Evolutionary conservation across 257 asterid species (phyloP).

Genomic region (Craterostigma plantagineum): DNA sequence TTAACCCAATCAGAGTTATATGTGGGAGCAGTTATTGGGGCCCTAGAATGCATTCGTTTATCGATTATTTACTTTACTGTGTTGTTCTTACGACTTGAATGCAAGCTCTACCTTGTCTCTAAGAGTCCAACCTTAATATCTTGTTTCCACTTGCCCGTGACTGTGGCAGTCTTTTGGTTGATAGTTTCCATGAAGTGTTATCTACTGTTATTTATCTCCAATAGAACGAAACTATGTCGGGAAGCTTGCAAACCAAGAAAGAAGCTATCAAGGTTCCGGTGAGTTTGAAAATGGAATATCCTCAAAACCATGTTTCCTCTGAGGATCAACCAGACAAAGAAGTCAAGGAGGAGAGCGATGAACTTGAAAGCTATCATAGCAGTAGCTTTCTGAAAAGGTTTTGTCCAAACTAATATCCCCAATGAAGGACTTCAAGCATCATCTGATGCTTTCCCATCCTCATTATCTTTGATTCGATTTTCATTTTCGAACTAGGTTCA

Average conservation of each 20-base stretch:
- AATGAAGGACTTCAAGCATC: not conserved
- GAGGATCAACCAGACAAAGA: slow-evolving; percentile 15
- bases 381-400: slow-evolving; percentile 70
- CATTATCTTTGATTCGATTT: slow-evolving; percentile 1
- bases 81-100: too few species aligned
- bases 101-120: too few species aligned
- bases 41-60: too few species aligned
- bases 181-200: too few species aligned
- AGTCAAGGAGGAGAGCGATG: slow-evolving; percentile 30
- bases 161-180: too few species aligned
- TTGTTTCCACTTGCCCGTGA: too few species aligned
- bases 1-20: too few species aligned
- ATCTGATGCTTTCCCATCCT: not conserved
- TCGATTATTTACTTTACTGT: too few species aligned
- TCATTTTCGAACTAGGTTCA: slow-evolving; percentile 31
- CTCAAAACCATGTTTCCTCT: slow-evolving; percentile 16
- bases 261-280: slow-evolving; percentile 16
- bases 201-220: too few species aligned
- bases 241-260: slow-evolving; percentile 15
- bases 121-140: too few species aligned
- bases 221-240: too few species aligned
- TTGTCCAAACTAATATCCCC: slow-evolving; percentile 5
- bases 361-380: slow-evolving; percentile 24
- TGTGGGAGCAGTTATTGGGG: too few species aligned
- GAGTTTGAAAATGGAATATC: slow-evolving; percentile 16